Percentiles rank a stretch among this genome's conserved stretches.
These are phyloP conservation scores for Silene conica DNA, from an alignment of 148 eudicot genomes.

Conservation along the genomic window DNA sequence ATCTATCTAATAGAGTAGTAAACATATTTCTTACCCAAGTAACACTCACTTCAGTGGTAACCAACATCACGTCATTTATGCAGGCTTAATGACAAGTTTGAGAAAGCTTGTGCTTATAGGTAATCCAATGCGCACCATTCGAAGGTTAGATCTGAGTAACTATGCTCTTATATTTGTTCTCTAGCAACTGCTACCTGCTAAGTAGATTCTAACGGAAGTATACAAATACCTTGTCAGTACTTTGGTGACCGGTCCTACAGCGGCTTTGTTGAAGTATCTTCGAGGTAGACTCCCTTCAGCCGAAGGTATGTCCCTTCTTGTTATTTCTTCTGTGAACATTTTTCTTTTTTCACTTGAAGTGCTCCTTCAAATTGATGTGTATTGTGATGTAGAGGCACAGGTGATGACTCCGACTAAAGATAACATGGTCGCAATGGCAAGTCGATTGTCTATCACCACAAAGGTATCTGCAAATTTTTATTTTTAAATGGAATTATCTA, in stretches of 20 bases:
- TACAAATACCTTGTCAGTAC: constrained; percentile 39
- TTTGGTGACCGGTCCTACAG: constrained; percentile 81
- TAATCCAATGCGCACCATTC: constrained; percentile 83
- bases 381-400: constrained; percentile 47
- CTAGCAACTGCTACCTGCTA: neutral
- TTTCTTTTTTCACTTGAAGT: constrained; percentile 9
- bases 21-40: too few relatives aligned
- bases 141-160: constrained; percentile 53
- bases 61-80: neutral
- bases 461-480: constrained; percentile 45
- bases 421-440: constrained; percentile 64
- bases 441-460: constrained; percentile 73
- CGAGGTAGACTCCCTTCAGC: constrained; percentile 86
- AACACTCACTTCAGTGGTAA: neutral
- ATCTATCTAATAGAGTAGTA: too few relatives aligned
- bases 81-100: constrained; percentile 86
- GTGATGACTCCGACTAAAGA: constrained; percentile 58
- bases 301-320: constrained; percentile 49
- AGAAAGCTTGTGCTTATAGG: constrained; percentile 84
- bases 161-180: constrained; percentile 4
- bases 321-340: neutral
- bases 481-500: neutral
- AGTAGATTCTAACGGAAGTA: neutral
- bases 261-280: constrained; percentile 78
- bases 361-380: constrained; percentile 11